Evolutionary conservation across 495 filamentous ascomycete species (phyloP), one percentile per base, ranked within the genome.

Genomic region (Peziza echinospora): DNA sequence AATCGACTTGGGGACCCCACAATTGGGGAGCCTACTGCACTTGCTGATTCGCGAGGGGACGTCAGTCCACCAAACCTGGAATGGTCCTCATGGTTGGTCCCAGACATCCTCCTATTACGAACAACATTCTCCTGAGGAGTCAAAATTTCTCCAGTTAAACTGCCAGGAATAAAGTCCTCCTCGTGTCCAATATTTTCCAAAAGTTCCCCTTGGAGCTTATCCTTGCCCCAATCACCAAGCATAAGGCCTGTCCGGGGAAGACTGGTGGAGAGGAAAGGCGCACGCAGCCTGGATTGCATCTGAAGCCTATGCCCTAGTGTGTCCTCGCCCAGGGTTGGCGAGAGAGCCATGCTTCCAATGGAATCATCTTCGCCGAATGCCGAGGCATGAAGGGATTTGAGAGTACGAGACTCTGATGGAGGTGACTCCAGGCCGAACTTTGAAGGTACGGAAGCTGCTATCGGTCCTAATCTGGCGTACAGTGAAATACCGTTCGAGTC

Each of bases 401-500:
- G 65, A 11, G 82, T 72, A 5, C 78, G 75, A 2, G 80, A 67
- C 26, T 68, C 67, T 26, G 73, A 70, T 43, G 73, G 72, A 16
- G 86, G 84, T 2, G 86, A 91, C 42, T 93, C 89, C 48, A 93
- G 63, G 8, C 84, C 84, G 55, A 96, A 94, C 51, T 85, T 84
- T 11, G 84, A 80, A 1, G 89, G 89, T 26, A 97, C 78, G 1
- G 89, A 96, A 6, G 87, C 80, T 10, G 87, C 87, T 53, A 91
- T 84, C 0, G 89, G 84, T 1, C 84, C 91, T 57, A 84, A 82
- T 44, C 85, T 73, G 21, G 89, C 87, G 46, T 81, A 81, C 56
- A 84, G 80, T 5, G 86, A 93, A 17, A 93, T 82, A 39, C 89
- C 89, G 53, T 96, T 85, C 56, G 84, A 92, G 60, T 96, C 91